Evolutionary conservation across 2,329 filamentous ascomycete species (phyloP).

Genomic region (Pestalotiopsis sp.): DNA sequence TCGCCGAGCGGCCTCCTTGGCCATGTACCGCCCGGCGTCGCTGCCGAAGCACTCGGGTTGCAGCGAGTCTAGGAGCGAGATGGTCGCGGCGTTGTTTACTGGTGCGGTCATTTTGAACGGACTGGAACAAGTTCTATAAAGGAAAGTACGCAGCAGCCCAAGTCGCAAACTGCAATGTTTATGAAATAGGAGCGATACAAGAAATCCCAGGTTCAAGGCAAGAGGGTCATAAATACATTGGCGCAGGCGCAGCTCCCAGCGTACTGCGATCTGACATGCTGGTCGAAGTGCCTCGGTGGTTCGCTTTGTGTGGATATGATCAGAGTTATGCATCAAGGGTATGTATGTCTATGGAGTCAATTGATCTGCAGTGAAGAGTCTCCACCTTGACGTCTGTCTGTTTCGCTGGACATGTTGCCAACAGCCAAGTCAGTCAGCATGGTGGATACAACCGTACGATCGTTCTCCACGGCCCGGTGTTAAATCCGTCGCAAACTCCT

Average conservation of each 20-base stretch:
- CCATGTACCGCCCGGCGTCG: constrained; percentile 19
- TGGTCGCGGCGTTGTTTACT: neutral
- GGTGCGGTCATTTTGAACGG: neutral
- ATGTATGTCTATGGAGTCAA: too few species aligned
- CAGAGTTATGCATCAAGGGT: too few species aligned
- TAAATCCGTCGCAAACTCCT: neutral
- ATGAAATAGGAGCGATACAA: too few species aligned
- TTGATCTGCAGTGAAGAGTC: too few species aligned
- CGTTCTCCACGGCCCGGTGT: neutral
- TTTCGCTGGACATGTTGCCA: too few species aligned
- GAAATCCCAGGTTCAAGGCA: too few species aligned
- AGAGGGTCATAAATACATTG: too few species aligned
- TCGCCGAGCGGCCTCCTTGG: constrained; percentile 21
- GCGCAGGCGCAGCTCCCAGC: too few species aligned
- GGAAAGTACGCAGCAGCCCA: neutral
- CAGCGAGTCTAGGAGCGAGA: neutral
- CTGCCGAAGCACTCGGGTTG: constrained; percentile 1
- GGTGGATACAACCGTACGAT: neutral
- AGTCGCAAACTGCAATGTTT: neutral
- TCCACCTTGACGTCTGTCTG: too few species aligned
- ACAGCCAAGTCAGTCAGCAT: neutral
- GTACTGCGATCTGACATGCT: too few species aligned
- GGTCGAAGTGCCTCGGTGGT: too few species aligned
- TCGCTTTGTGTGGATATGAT: too few species aligned
- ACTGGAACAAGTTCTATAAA: neutral